Evolutionary conservation across 2,329 filamentous ascomycete genomes (phyloP).

Genomic region (Colletotrichum gigasporum): DNA sequence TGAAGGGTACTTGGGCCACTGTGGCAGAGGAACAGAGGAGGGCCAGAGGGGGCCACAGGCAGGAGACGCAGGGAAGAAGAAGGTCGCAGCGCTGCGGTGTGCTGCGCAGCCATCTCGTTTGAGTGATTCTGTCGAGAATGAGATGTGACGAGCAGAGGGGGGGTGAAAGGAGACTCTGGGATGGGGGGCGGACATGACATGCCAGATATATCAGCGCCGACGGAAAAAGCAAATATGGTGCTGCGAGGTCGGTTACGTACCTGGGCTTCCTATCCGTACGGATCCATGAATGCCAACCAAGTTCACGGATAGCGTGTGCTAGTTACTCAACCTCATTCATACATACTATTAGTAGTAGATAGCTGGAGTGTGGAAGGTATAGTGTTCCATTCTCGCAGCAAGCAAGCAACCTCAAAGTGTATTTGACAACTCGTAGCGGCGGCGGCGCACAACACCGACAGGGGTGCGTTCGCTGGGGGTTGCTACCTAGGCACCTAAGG

Average conservation of each 20-base stretch:
- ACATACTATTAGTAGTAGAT: no score
- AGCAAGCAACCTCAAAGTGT: not conserved
- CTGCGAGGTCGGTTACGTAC: no score
- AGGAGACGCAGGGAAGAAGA: constrained; percentile 1
- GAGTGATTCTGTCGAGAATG: constrained; percentile 25
- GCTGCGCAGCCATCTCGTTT: constrained; percentile 27
- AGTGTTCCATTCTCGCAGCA: not conserved
- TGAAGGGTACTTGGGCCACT: constrained; percentile 14
- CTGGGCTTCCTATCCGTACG: no score
- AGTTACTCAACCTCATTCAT: no score
- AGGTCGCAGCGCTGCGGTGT: constrained; percentile 12
- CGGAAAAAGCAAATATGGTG: constrained; percentile 3
- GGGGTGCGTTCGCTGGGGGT: not conserved
- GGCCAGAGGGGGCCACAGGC: not conserved
- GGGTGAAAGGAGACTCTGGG: not conserved
- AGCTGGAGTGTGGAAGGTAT: no score
- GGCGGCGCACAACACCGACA: not conserved
- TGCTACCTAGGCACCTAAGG: no score
- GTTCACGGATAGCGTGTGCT: no score
- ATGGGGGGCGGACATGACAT: constrained; percentile 1
- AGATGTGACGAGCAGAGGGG: constrained; percentile 11
- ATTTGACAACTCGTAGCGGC: no score
- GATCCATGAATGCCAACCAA: no score
- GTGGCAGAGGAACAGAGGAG: not conserved
- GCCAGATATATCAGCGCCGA: constrained; percentile 17